Percentiles rank a stretch among this genome's conserved stretches.
Evolutionary conservation across 306 rosid genomes (phyloP).

Genomic region (Chamaecrista fasciculata): DNA sequence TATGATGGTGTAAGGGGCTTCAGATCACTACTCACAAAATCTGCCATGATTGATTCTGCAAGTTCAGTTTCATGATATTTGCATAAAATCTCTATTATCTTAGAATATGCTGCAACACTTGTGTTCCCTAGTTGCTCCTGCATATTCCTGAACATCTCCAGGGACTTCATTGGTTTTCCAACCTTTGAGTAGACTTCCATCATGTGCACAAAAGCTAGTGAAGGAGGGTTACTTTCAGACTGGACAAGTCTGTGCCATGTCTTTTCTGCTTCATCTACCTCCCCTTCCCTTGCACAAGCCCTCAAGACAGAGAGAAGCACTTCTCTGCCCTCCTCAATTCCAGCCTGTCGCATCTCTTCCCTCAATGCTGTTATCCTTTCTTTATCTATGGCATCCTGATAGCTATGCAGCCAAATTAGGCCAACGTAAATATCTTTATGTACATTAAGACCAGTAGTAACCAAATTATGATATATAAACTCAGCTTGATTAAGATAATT

Average conservation of each 20-base stretch:
- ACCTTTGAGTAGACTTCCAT: constrained; percentile 83
- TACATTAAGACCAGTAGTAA: constrained; percentile 65
- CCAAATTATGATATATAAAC: constrained; percentile 75
- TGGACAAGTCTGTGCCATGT: constrained; percentile 60
- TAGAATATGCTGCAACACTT: constrained; percentile 62
- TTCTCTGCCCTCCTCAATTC: constrained; percentile 65
- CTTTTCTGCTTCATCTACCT: constrained; percentile 64
- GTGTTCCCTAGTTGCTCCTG: constrained; percentile 45
- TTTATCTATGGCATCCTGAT: constrained; percentile 74
- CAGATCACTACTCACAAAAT: constrained; percentile 60
- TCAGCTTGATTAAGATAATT: constrained; percentile 88
- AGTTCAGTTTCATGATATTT: constrained; percentile 59
- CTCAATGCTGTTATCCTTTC: constrained; percentile 61
- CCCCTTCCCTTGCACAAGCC: constrained; percentile 68
- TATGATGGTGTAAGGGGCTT: constrained; percentile 70
- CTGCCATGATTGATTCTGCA: constrained; percentile 75
- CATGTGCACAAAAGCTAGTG: constrained; percentile 71
- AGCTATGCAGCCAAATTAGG: constrained; percentile 92
- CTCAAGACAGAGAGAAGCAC: constrained; percentile 79
- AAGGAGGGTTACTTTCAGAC: constrained; percentile 47
- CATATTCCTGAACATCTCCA: constrained; percentile 75
- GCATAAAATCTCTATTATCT: constrained; percentile 75
- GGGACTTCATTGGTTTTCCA: constrained; percentile 63
- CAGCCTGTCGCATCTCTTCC: constrained; percentile 68
- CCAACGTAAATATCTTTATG: constrained; percentile 83